A percentile compares a stretch with the other conserved stretches of the same genome.
Evolutionary conservation across 139 green algal species (phyloP).

Genomic region (Chlorella vulgaris): DNA sequence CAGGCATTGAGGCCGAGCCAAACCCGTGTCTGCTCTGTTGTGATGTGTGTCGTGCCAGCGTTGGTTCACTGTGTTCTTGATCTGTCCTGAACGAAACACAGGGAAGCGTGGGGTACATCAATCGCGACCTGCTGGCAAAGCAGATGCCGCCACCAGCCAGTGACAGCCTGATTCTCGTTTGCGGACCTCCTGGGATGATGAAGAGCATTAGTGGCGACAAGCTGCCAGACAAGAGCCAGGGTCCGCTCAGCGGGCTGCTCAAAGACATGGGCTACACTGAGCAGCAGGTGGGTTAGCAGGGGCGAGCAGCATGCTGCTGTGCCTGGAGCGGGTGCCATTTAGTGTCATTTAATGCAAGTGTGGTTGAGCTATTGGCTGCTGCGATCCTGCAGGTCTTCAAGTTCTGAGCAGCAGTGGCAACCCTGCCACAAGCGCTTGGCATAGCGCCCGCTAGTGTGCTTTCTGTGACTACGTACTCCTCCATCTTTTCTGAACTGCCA

Average conservation of each 20-base stretch:
- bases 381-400: not conserved
- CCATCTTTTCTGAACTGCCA: no score
- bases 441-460: no score
- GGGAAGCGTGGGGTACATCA: conserved; percentile 50
- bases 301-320: not conserved
- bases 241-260: conserved; percentile 68
- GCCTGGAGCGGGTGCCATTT: not conserved
- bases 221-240: conserved; percentile 56
- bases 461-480: no score
- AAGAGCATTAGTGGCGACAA: conserved; percentile 54
- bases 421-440: not conserved
- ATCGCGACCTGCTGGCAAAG: conserved; percentile 52
- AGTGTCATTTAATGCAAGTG: not conserved
- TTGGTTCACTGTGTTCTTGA: no score
- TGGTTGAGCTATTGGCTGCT: not conserved
- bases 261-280: conserved; percentile 76
- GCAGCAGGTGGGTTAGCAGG: conserved; percentile 53
- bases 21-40: no score
- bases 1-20: not conserved
- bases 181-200: conserved; percentile 75
- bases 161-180: conserved; percentile 72
- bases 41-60: no score
- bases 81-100: no score
- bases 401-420: not conserved
- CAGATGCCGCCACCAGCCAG: conserved; percentile 58